Base-by-base conservation (phyloP, 495 filamentous ascomycete genomes). In the Poronia punctata region DNA sequence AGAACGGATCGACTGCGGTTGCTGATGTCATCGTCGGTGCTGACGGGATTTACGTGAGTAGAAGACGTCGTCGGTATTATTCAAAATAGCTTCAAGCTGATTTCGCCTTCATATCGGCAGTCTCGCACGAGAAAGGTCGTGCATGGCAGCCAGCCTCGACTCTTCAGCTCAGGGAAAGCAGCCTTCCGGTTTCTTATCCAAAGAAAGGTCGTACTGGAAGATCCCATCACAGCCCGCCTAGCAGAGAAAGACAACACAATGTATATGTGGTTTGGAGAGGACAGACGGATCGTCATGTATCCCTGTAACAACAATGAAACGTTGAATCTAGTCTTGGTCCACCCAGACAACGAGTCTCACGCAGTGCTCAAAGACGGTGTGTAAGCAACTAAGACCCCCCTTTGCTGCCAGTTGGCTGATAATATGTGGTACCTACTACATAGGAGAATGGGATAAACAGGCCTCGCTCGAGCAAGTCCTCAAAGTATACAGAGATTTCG, bases 171-270 rank as follows among this genome's bases (percentile, higher is more conserved):
- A 5, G 76, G 78, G 5, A 75, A 71, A 41, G 71, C 65, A 35
- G 78, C 78, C 2, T 83, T 78, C 55, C 67, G 79, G n/a, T 82
- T 83, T 51, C 51, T 80, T 2, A 60, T 82, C 1, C 54, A 63
- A 3, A 61, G 65, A 3, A 49, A 70, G 20, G 50, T 55, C 7
- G 67, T 68, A 1, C 50, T 61, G 4, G 61, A 60, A 18, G 72
- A 79, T 42, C 63, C 73, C 0, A 57, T 62, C 11, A 74, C 71
- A 0, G 59, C 52, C 9, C 57, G 60, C 0, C 51, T 72, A 12
- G 64, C 63, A 5, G 32, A 65, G 20, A 48, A 61, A 10, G 40
- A 52, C 11, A 67, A 71, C 9, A 51, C 71, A 0, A 52, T 79
- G 10, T 41, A 46, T 21, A 70, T 82, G 43, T 78, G 69, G 62